Evolutionary conservation across 192 early-diverging fungal genomes (phyloP).

Genomic region (Lunasporangiospora selenospora): DNA sequence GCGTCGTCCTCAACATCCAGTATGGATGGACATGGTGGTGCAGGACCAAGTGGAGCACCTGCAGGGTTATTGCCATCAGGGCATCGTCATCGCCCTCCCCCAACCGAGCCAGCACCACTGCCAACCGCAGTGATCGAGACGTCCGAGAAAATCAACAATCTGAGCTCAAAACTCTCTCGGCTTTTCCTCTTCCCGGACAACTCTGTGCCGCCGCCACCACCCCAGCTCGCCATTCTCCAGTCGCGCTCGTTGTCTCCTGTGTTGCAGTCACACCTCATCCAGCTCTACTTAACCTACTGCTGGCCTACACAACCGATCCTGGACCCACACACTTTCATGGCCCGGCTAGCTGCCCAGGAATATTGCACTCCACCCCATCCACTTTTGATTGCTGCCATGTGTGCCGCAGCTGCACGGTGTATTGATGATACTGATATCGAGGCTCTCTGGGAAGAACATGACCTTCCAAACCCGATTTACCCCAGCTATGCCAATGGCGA

Average conservation of each 20-base stretch:
- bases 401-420: slow-evolving; percentile 28
- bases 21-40: too few relatives aligned
- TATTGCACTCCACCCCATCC: slow-evolving; percentile 43
- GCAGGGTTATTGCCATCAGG: too few relatives aligned
- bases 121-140: slow-evolving; percentile 45
- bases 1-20: not conserved
- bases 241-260: slow-evolving; percentile 42
- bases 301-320: slow-evolving; percentile 39
- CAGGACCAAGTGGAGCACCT: too few relatives aligned
- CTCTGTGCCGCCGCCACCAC: slow-evolving; percentile 21
- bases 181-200: slow-evolving; percentile 42
- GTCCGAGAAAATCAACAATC: slow-evolving; percentile 46
- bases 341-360: slow-evolving; percentile 33
- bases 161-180: slow-evolving; percentile 47
- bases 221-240: slow-evolving; percentile 37
- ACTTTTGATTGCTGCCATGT: slow-evolving; percentile 39
- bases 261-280: slow-evolving; percentile 45
- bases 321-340: slow-evolving; percentile 44
- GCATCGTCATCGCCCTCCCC: slow-evolving; percentile 32
- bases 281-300: slow-evolving; percentile 38
- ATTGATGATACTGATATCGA: slow-evolving; percentile 43
- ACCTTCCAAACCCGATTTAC: slow-evolving; percentile 35
- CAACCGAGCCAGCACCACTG: slow-evolving; percentile 21
- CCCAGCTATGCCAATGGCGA: slow-evolving; percentile 43
- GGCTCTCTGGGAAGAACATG: slow-evolving; percentile 39